Conservation (phyloP, 306 rosid genomes). For the Pachyrhizus erosus region DNA sequence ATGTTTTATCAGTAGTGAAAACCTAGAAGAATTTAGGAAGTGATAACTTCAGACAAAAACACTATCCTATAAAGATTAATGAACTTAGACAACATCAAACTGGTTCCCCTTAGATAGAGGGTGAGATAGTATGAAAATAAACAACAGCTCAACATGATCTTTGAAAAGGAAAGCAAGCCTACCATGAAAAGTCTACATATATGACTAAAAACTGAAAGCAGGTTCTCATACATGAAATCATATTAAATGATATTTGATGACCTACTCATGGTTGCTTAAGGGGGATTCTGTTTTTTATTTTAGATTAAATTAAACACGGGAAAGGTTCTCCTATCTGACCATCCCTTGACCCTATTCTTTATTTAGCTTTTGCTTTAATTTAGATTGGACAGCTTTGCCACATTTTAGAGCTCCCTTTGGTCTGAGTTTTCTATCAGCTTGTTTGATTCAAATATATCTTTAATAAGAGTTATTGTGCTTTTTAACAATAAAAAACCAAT, state of each 20-base stretch:
- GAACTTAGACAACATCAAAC: not conserved
- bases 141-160: not conserved
- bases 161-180: conserved; percentile 14
- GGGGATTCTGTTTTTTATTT: not conserved
- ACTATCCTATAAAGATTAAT: conserved; percentile 14
- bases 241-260: not conserved
- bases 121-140: not conserved
- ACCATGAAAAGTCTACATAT: not conserved
- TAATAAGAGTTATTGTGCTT: not conserved
- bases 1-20: conserved; percentile 18
- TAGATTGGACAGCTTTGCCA: conserved; percentile 3
- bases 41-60: not conserved
- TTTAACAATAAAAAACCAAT: not conserved
- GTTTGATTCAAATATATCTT: not conserved
- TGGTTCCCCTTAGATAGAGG: not conserved
- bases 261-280: conserved; percentile 4
- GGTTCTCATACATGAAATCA: not conserved
- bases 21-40: conserved; percentile 9
- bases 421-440: not conserved
- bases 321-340: not conserved
- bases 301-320: not conserved
- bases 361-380: not conserved
- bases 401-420: not conserved
- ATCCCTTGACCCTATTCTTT: not conserved
- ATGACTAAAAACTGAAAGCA: not conserved